Percentiles rank a stretch among this genome's conserved stretches.
phyloP scores from a whole-genome alignment of 192 early-diverging fungal species.

The Chytriomyces hyalinus region DNA sequence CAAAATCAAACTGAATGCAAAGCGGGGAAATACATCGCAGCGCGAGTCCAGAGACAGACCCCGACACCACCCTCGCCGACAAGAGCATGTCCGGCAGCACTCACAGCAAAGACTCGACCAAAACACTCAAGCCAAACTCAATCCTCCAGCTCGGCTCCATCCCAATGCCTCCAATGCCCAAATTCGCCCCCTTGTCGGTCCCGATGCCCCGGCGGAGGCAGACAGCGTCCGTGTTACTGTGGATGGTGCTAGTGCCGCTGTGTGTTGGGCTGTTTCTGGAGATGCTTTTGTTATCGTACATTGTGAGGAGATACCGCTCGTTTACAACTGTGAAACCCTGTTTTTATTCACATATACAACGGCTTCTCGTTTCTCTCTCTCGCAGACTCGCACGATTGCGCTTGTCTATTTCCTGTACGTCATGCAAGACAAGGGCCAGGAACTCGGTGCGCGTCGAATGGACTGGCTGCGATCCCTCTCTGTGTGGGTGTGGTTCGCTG shows the following conservation, averaged over 20 bases:
- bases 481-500: conserved; percentile 78
- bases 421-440: conserved; percentile 75
- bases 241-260: conserved; percentile 64
- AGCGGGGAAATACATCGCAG: too few relatives aligned
- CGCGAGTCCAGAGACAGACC: too few relatives aligned
- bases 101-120: too few relatives aligned
- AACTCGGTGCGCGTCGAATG: conserved; percentile 76
- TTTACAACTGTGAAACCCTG: conserved; percentile 37
- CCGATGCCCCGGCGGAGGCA: conserved; percentile 73
- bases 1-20: too few relatives aligned
- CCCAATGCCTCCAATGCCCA: conserved; percentile 21
- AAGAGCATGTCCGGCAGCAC: too few relatives aligned
- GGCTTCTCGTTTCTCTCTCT: conserved; percentile 59
- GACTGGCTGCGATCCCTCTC: conserved; percentile 52
- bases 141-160: neutral
- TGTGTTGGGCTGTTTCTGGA: conserved; percentile 67
- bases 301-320: neutral
- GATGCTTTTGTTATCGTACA: conserved; percentile 52
- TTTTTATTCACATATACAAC: neutral
- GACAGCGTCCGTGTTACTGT: conserved; percentile 65
- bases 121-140: too few relatives aligned
- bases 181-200: conserved; percentile 70
- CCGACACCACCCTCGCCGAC: too few relatives aligned
- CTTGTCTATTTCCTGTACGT: conserved; percentile 80
- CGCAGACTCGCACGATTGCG: conserved; percentile 33